Percentiles rank a stretch among this genome's conserved stretches.
Evolutionary conservation across 2,329 filamentous ascomycete species (phyloP).

Genomic region (Exserohilum turcica): DNA sequence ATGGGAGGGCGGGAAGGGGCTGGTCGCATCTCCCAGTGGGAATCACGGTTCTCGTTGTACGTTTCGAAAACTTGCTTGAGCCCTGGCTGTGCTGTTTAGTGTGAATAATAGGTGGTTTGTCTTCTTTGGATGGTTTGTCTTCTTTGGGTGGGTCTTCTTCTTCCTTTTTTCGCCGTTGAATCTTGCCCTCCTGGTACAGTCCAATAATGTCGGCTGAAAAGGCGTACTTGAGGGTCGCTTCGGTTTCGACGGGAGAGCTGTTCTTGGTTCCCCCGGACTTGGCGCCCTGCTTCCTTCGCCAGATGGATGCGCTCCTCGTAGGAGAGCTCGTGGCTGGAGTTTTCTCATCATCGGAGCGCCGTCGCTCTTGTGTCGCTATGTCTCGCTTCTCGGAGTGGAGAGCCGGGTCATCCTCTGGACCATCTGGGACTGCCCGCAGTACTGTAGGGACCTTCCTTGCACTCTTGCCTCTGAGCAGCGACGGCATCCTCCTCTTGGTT

Average conservation of each 20-base stretch:
- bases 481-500: conserved; percentile 25
- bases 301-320: conserved; percentile 20
- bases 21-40: conserved; percentile 38
- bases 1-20: conserved; percentile 38
- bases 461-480: conserved; percentile 26
- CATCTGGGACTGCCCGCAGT: conserved; percentile 44
- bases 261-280: conserved; percentile 16
- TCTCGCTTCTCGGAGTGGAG: conserved; percentile 48
- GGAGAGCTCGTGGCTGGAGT: conserved; percentile 21
- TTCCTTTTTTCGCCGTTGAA: conserved; percentile 51
- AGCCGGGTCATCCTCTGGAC: conserved; percentile 26
- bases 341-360: conserved; percentile 33
- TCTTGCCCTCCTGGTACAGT: conserved; percentile 52
- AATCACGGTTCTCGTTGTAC: conserved; percentile 47
- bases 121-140: conserved; percentile 2
- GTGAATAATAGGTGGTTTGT: neutral
- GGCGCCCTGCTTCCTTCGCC: conserved; percentile 17
- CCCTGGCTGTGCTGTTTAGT: conserved; percentile 14
- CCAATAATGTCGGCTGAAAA: conserved; percentile 47
- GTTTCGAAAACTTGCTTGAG: conserved; percentile 28
- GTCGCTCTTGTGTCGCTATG: conserved; percentile 28
- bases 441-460: conserved; percentile 38
- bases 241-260: conserved; percentile 26
- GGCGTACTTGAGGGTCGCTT: conserved; percentile 28
- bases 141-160: conserved; percentile 16